Evolutionary conservation across 1,139 yeast species (phyloP).

Genomic region (Geotrichum candidum): DNA sequence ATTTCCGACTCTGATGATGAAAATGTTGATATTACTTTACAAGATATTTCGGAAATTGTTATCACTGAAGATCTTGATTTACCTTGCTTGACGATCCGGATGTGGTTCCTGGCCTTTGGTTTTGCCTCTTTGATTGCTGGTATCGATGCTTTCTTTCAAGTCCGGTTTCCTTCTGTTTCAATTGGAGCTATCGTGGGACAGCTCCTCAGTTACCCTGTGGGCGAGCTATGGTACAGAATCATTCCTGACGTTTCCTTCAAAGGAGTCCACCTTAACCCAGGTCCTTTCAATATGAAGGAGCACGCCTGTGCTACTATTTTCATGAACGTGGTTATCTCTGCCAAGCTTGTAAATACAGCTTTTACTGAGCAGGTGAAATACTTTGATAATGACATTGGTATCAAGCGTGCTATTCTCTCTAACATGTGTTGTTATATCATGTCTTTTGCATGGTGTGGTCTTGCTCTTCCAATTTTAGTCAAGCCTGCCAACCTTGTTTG

Average conservation of each 20-base stretch:
- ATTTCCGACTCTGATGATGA: background rate
- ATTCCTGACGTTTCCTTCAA: conserved; percentile 34
- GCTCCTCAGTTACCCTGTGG: conserved; percentile 48
- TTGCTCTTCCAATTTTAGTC: conserved; percentile 44
- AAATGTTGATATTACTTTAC: conserved; percentile 3
- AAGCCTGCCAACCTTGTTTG: conserved; percentile 47
- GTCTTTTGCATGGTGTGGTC: conserved; percentile 45
- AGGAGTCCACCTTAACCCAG: conserved; percentile 38
- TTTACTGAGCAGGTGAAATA: conserved; percentile 27
- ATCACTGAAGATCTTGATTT: background rate
- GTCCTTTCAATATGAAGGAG: conserved; percentile 49
- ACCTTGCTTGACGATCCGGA: conserved; percentile 27
- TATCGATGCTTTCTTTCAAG: conserved; percentile 46
- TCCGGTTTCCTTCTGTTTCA: conserved; percentile 44
- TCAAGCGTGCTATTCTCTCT: conserved; percentile 41
- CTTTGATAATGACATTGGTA: conserved; percentile 40
- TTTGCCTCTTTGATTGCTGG: conserved; percentile 41
- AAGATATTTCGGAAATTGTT: conserved; percentile 9
- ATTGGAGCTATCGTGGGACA: conserved; percentile 47
- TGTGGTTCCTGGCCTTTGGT: conserved; percentile 35
- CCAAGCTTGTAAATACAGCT: conserved; percentile 42
- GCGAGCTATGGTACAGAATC: conserved; percentile 39
- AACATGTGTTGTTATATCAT: conserved; percentile 34
- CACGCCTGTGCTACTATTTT: conserved; percentile 50
- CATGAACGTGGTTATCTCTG: conserved; percentile 44